Evolutionary conservation across 2,329 filamentous ascomycete genomes (phyloP).

Genomic region (Calonectria crousiana): DNA sequence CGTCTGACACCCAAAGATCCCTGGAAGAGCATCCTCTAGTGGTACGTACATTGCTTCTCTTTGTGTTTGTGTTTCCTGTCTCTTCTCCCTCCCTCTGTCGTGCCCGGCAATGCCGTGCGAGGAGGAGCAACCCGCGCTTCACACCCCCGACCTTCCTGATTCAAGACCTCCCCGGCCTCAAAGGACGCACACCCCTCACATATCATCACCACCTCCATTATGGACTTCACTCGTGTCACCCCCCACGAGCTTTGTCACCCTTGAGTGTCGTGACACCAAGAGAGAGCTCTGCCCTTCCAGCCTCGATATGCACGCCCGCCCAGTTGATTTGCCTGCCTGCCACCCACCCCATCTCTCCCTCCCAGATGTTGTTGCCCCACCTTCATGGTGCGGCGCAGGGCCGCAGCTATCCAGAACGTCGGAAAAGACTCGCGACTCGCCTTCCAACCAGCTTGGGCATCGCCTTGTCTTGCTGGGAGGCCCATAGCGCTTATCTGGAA

Average conservation of each 20-base stretch:
- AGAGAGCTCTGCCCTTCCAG: conserved; percentile 27
- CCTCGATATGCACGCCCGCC: conserved; percentile 33
- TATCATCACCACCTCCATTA: conserved; percentile 28
- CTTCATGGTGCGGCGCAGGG: conserved; percentile 37
- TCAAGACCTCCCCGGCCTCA: conserved; percentile 32
- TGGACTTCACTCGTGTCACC: conserved; percentile 18
- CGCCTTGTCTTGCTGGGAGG: conserved; percentile 32
- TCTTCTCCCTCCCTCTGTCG: conserved; percentile 13
- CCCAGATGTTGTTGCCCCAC: conserved; percentile 35
- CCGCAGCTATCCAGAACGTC: conserved; percentile 38
- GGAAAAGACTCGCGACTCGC: conserved; percentile 33
- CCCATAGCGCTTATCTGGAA: conserved; percentile 30
- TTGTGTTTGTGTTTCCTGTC: conserved; percentile 24
- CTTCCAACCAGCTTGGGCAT: conserved; percentile 37
- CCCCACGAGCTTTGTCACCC: conserved; percentile 24
- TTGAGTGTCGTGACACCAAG: conserved; percentile 32
- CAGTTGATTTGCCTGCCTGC: conserved; percentile 19
- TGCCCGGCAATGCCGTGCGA: conserved; percentile 16
- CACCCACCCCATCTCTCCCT: conserved; percentile 21
- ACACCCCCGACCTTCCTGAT: conserved; percentile 40
- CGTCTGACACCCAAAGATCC: conserved; percentile 23
- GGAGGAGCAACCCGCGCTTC: conserved; percentile 11
- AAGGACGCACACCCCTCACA: conserved; percentile 17
- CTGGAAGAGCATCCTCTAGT: conserved; percentile 11
- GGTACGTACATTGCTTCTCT: conserved; percentile 40